Conservation (phyloP, 1,139 yeast genomes). For the Pneumocystis murina region DNA sequence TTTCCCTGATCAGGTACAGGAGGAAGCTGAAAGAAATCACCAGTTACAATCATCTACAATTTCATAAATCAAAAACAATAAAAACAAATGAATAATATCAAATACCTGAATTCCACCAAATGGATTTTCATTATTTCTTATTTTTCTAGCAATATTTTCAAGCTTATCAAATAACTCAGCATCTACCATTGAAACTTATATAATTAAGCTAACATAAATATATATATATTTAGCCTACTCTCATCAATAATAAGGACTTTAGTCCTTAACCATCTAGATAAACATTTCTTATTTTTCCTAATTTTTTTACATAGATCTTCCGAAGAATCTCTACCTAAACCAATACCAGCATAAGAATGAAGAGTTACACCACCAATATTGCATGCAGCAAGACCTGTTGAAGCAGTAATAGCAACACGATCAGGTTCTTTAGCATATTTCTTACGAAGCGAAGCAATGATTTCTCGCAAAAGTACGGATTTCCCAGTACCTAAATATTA, state of each 20-base stretch:
- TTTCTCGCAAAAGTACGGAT: conserved; percentile 55
- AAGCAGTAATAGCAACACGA: conserved; percentile 70
- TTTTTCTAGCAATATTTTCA: conserved; percentile 43
- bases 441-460: conserved; percentile 44
- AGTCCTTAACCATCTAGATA: conserved; percentile 45
- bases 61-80: neutral
- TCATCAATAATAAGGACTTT: conserved; percentile 70
- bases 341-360: conserved; percentile 79
- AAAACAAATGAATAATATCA: neutral
- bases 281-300: conserved; percentile 35
- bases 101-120: conserved; percentile 77
- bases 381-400: conserved; percentile 87
- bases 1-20: conserved; percentile 44
- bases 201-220: neutral
- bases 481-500: conserved; percentile 48
- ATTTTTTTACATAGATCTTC: conserved; percentile 39
- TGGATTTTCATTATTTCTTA: conserved; percentile 40
- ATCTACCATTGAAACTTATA: conserved; percentile 60
- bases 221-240: conserved; percentile 16
- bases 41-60: conserved; percentile 41
- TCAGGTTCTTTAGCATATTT: conserved; percentile 31
- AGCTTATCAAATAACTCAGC: conserved; percentile 59
- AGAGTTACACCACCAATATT: conserved; percentile 78
- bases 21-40: conserved; percentile 84
- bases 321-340: conserved; percentile 44